Percentiles rank a stretch among this genome's conserved stretches.
These are phyloP conservation scores for Kodamaea fungicola DNA, from an alignment of 1,139 yeast species.

Conservation along the genomic window DNA sequence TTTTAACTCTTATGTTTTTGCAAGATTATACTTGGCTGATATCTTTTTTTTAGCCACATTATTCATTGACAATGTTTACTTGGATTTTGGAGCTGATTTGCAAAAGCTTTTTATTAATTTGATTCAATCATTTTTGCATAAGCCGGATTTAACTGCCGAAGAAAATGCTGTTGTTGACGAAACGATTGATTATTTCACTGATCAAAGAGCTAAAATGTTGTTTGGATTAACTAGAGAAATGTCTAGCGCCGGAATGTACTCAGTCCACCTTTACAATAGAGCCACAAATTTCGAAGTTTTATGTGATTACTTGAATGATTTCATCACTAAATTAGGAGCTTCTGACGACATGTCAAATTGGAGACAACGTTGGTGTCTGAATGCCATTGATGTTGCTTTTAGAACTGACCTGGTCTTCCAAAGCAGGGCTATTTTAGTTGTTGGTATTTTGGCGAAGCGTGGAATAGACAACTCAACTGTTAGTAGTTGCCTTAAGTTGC, in stretches of 20 bases:
- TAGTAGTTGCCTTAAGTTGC: slow-evolving; percentile 37
- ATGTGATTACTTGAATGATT: slow-evolving; percentile 56
- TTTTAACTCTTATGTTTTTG: slow-evolving; percentile 66
- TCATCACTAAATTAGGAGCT: slow-evolving; percentile 45
- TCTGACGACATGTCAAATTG: slow-evolving; percentile 57
- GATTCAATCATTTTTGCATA: slow-evolving; percentile 67
- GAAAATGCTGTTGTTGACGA: slow-evolving; percentile 46
- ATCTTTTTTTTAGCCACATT: slow-evolving; percentile 66
- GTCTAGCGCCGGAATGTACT: slow-evolving; percentile 25
- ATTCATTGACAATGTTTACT: slow-evolving; percentile 70
- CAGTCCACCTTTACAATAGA: slow-evolving; percentile 44
- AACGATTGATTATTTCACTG: slow-evolving; percentile 59
- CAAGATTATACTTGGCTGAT: slow-evolving; percentile 71
- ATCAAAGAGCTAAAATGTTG: slow-evolving; percentile 69
- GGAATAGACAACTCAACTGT: slow-evolving; percentile 65
- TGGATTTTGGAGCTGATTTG: slow-evolving; percentile 63
- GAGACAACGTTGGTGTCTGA: slow-evolving; percentile 69
- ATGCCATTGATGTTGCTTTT: slow-evolving; percentile 65
- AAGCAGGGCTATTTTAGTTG: slow-evolving; percentile 65
- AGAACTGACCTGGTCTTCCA: slow-evolving; percentile 60
- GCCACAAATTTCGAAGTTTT: slow-evolving; percentile 59
- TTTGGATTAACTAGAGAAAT: slow-evolving; percentile 76
- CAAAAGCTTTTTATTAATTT: slow-evolving; percentile 67
- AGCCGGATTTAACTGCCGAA: slow-evolving; percentile 45
- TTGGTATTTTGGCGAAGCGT: slow-evolving; percentile 65